Conservation (phyloP, 202 grass and related monocot genomes). For the Bolboschoenoplectus hybrid region DNA sequence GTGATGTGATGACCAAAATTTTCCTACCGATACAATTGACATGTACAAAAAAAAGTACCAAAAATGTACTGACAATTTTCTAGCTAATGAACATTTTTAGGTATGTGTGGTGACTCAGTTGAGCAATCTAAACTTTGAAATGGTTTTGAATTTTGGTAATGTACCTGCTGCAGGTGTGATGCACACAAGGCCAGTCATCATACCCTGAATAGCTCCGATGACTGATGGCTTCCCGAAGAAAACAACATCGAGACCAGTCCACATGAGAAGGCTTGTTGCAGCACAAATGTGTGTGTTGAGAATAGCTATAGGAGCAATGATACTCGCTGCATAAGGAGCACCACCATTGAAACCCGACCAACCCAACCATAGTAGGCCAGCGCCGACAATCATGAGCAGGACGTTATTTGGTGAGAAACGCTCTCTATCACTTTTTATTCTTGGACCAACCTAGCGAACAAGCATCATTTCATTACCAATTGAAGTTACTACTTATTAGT, state of each 20-base stretch:
- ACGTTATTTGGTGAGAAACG: conserved; percentile 81
- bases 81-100: background rate
- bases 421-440: conserved; percentile 73
- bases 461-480: conserved; percentile 13
- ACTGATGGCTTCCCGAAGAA: conserved; percentile 79
- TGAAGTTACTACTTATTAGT: background rate
- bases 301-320: conserved; percentile 58
- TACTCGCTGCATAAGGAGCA: conserved; percentile 67
- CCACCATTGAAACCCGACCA: conserved; percentile 91
- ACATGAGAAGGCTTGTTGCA: conserved; percentile 77
- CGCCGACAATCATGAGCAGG: conserved; percentile 74
- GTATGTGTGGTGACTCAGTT: no score
- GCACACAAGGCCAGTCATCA: conserved; percentile 89
- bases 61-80: background rate
- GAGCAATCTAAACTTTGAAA: background rate
- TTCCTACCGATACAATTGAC: background rate
- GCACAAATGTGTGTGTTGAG: conserved; percentile 85
- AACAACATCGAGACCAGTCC: conserved; percentile 76
- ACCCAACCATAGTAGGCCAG: conserved; percentile 81
- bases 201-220: conserved; percentile 83
- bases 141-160: background rate
- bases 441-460: conserved; percentile 60
- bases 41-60: background rate
- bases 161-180: conserved; percentile 83
- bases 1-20: background rate